Evolutionary conservation across 2,329 filamentous ascomycete genomes (phyloP).

Genomic region (Beauveria rudraprayagi): DNA sequence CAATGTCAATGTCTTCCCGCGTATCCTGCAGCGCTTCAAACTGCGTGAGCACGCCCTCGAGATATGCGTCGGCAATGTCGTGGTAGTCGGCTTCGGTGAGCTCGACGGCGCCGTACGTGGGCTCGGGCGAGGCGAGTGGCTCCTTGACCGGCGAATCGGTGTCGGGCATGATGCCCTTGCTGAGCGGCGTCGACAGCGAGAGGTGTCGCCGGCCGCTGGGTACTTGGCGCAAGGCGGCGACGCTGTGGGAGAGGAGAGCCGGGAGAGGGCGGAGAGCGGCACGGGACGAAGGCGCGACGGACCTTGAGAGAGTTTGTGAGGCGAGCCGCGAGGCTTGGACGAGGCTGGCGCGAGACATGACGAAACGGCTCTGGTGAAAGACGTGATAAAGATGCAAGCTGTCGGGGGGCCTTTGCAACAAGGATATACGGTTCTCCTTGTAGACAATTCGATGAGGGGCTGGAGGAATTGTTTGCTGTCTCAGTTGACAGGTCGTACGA

Average conservation of each 20-base stretch:
- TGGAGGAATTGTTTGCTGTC: background rate
- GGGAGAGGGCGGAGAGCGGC: conserved; percentile 14
- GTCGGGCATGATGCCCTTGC: conserved; percentile 50
- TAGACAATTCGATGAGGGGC: background rate
- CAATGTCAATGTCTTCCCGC: conserved; percentile 71
- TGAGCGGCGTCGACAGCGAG: conserved; percentile 23
- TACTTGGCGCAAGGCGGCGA: too few species aligned
- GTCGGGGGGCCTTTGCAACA: background rate
- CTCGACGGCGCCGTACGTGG: conserved; percentile 44
- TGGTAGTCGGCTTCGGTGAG: conserved; percentile 68
- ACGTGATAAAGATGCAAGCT: background rate
- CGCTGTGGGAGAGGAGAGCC: conserved; percentile 1
- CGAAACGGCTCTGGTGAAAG: background rate
- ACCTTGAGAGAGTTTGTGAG: conserved; percentile 24
- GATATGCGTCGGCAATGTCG: conserved; percentile 65
- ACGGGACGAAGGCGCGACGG: conserved; percentile 16
- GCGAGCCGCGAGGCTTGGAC: conserved; percentile 31
- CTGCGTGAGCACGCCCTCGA: conserved; percentile 47
- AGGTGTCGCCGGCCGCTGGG: conserved; percentile 18
- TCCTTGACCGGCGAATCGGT: conserved; percentile 45
- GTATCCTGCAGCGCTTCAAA: conserved; percentile 71
- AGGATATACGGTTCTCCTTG: background rate
- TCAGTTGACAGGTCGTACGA: background rate
- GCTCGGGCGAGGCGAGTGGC: conserved; percentile 29
- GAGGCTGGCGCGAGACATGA: conserved; percentile 27